A percentile compares a stretch with the other conserved stretches of the same genome.
Conservation (phyloP, 2,329 filamentous ascomycete genomes). For the Shiraia bambusicola region DNA sequence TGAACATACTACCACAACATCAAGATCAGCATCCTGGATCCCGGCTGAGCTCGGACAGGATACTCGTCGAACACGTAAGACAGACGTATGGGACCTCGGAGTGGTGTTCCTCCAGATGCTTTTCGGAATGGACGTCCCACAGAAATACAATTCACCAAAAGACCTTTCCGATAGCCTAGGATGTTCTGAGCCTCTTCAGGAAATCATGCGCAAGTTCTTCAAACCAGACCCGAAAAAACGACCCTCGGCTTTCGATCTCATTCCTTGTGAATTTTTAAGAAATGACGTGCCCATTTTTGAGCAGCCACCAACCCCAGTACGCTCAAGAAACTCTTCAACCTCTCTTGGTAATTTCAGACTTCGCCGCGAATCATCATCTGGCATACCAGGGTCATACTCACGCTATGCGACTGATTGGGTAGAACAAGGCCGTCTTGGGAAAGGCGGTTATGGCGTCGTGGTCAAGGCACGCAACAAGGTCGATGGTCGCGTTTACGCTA, state of each 20-base stretch:
- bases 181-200: constrained; percentile 73
- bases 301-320: constrained; percentile 34
- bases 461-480: constrained; percentile 94
- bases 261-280: constrained; percentile 59
- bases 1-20: constrained; percentile 56
- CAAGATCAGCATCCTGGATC: constrained; percentile 79
- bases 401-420: constrained; percentile 88
- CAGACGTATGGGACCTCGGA: constrained; percentile 94
- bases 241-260: constrained; percentile 75
- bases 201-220: constrained; percentile 83
- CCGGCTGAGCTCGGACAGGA: constrained; percentile 72
- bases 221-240: constrained; percentile 80
- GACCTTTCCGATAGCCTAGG: constrained; percentile 70
- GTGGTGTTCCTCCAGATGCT: constrained; percentile 92
- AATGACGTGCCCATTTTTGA: constrained; percentile 50
- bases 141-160: constrained; percentile 77
- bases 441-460: constrained; percentile 94
- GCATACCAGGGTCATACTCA: constrained; percentile 54
- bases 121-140: constrained; percentile 75
- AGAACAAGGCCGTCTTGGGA: constrained; percentile 84
- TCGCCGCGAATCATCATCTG: constrained; percentile 41
- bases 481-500: constrained; percentile 89
- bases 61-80: constrained; percentile 65
- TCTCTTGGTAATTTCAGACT: constrained; percentile 36
- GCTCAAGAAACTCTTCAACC: constrained; percentile 42